A percentile compares a stretch with the other conserved stretches of the same genome.
These are phyloP conservation scores for Antitrichia curtipendula DNA, from an alignment of 225 moss, liverwort and hornwort species.

Conservation along the genomic window DNA sequence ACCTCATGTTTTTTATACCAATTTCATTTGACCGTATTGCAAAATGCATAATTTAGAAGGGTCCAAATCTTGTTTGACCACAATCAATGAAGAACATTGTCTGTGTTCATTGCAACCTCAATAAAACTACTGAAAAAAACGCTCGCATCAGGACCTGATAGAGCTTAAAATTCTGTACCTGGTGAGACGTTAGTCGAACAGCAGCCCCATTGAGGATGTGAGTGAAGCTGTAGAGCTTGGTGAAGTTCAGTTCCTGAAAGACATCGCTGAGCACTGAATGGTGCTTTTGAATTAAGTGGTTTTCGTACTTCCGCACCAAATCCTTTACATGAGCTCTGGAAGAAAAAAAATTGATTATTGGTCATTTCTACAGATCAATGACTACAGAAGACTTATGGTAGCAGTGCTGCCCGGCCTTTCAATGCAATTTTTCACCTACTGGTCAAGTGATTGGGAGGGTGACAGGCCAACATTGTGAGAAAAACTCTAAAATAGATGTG, in stretches of 20 bases:
- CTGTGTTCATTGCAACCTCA: not conserved
- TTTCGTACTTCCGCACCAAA: conserved; percentile 5
- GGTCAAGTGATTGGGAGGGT: not conserved
- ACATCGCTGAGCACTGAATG: conserved; percentile 3
- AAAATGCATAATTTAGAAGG: not conserved
- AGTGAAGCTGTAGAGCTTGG: conserved; percentile 19
- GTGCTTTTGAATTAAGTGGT: conserved; percentile 7
- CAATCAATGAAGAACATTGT: not conserved
- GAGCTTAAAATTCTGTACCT: not conserved
- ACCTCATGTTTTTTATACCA: not conserved
- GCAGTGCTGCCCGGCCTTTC: not conserved
- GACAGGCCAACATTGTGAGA: not conserved
- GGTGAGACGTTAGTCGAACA: not conserved
- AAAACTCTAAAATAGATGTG: not conserved
- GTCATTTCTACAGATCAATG: not conserved
- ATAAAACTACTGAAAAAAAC: not conserved
- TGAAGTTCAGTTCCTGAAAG: not conserved
- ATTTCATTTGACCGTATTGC: not conserved
- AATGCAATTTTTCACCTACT: not conserved
- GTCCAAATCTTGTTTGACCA: not conserved
- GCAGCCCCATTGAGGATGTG: conserved; percentile 11
- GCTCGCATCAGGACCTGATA: not conserved
- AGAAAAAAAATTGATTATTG: not conserved
- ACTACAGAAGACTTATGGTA: not conserved
- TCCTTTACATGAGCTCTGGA: conserved; percentile 12